Evolutionary conservation across 345 rosid species (phyloP), one percentile per base, ranked within the genome.

Genomic region (Passiflora organensis): DNA sequence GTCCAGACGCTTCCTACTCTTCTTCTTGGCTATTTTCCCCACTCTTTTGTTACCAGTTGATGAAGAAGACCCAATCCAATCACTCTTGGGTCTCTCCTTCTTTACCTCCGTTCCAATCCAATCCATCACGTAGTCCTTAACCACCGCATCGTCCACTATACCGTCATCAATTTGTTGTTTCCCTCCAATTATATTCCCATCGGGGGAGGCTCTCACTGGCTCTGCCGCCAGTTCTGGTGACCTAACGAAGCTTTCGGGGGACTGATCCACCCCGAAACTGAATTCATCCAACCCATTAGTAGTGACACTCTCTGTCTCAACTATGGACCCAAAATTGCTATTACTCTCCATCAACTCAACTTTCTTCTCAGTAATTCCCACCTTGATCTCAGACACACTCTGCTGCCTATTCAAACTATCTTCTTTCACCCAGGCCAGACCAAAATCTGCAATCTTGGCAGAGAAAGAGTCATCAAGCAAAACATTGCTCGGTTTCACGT

Each of bases 31-130:
- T 5, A 43, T 51, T 59, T 76, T 77, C 51, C 22, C 53, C 39
- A 49, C 58, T 0, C 62, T 20, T 21, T 45, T 71, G 37, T 28
- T 24, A 55, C 60, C 66, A 0, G 80, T 56, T 17, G 76, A 57
- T 5, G 69, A 59, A 51, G 85, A 71, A 53, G 77, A 71, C 95
- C 95, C 79, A 55, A 80, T 74, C 97, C 97, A 90, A 55, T 78
- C 80, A 23, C 82, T 75, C 42, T 66, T 81, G 0, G 95, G 99
- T 58, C 81, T 84, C 80, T 83, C 96, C 68, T 80, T 73, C 64
- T 78, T 80, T 50, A 85, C 78, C 78, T 83, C 97, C 1, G 82
- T 76, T 28, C 96, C 97, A 70, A 91, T 82, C 98, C 98, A 91
- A 45, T 91, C 86, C 81, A 68, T 84, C 64, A 87, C 98, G 66